Conservation (phyloP, 2,329 filamentous ascomycete species). For the Ophidiomyces ophidiicola region DNA sequence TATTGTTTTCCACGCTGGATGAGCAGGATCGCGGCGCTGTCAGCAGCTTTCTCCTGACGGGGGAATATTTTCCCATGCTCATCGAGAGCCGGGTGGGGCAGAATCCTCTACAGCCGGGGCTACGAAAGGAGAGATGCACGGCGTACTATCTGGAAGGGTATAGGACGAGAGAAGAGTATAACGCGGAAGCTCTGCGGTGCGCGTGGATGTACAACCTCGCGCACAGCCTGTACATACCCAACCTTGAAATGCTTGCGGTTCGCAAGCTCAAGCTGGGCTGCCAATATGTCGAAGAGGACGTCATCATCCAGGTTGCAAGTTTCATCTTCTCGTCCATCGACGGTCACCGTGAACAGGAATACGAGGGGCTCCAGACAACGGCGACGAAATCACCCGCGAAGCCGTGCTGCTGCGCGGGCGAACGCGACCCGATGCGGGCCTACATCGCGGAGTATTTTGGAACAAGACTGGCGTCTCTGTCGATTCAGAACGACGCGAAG, state of each 20-base stretch:
- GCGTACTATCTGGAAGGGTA: constrained; percentile 11
- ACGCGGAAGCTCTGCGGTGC: constrained; percentile 5
- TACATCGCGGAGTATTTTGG: constrained; percentile 11
- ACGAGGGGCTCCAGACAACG: neutral
- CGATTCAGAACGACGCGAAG: neutral
- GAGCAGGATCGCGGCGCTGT: neutral
- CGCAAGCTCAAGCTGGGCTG: constrained; percentile 9
- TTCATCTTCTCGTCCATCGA: constrained; percentile 4
- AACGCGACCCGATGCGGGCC: constrained; percentile 9
- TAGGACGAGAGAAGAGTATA: constrained; percentile 3
- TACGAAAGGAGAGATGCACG: neutral
- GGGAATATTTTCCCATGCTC: constrained; percentile 6
- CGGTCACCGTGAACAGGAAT: neutral
- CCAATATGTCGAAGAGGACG: neutral
- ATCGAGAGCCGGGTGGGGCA: neutral
- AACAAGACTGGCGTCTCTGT: neutral
- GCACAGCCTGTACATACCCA: constrained; percentile 5
- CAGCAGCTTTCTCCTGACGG: constrained; percentile 5
- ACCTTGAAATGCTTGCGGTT: constrained; percentile 6
- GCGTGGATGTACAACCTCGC: constrained; percentile 8
- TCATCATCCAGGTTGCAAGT: constrained; percentile 4
- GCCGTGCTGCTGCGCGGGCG: too few relatives aligned
- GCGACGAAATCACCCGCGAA: too few relatives aligned
- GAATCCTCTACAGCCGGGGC: neutral
- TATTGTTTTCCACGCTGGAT: neutral